Evolutionary conservation across 306 rosid species (phyloP), one percentile per base, ranked within the genome.

Genomic region (Vigna reflexopilosa): DNA sequence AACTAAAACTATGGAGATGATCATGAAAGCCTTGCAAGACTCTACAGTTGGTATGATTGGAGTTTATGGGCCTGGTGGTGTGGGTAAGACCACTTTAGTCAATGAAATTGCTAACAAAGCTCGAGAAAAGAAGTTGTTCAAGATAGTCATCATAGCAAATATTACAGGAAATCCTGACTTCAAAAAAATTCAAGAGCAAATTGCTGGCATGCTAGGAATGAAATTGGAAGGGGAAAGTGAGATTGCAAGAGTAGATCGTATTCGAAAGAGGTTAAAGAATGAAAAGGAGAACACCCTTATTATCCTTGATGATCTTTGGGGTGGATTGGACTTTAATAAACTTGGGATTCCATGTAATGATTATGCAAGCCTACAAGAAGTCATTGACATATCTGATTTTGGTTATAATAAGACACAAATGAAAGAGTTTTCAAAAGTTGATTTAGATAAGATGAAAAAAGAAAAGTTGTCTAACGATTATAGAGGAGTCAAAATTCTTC

Each of bases 251-350:
- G 65, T 51, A 62, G 52, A 50, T 63, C 72, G 40, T 1, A 11
- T 75, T 8, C 32, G 63, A 13, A 75, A 5, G 50, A 76, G 73
- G 14, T 50, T 76, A 49, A 64, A 14, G 54, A 63, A 50, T 2
- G 64, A 50, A 11, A 64, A 50, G 30, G 55, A 30, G 61, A 70
- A 70, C 9, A 70, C 47, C 8, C 61, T 70, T 30, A 28, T 70
- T 15, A 70, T 70, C 61, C 61, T 70, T 28, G 75, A 70, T 70
- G 75, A 70, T 70, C 61, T 70, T 1, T 70, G 75, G 75, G 28
- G 4, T 26, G 61, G 47, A 5, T 49, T 70, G 28, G 61, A 70
- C 61, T 28, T 70, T 6, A 28, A 49, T 16, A 49, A 0, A 19
- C 10, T 70, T 45, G 75, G 75, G 28, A 70, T 70, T 70, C 61